Conservation (phyloP, 148 eudicot genomes). For the Silene uniflora region DNA sequence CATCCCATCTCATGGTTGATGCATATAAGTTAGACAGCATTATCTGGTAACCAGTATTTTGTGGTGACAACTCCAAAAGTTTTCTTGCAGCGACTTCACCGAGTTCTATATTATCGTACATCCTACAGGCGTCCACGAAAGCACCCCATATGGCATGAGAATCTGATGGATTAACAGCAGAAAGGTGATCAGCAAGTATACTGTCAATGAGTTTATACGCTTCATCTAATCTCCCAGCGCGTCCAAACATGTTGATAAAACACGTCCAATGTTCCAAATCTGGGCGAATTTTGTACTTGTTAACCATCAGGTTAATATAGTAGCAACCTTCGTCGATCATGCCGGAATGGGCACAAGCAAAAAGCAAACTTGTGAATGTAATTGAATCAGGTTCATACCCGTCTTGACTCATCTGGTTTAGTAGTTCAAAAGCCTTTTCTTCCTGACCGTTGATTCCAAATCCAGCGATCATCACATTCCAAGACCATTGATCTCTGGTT, state of each 20-base stretch:
- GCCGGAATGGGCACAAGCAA: slow-evolving; percentile 39
- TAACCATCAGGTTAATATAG: slow-evolving; percentile 33
- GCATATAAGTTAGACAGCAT: slow-evolving; percentile 40
- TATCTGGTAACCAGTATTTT: slow-evolving; percentile 34
- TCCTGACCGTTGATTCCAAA: slow-evolving; percentile 41
- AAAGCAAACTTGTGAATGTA: slow-evolving; percentile 40
- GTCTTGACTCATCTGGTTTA: slow-evolving; percentile 30
- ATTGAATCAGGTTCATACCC: slow-evolving; percentile 37
- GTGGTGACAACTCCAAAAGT: slow-evolving; percentile 24
- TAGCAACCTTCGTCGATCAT: slow-evolving; percentile 36
- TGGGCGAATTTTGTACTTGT: slow-evolving; percentile 29
- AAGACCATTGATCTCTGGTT: slow-evolving; percentile 37
- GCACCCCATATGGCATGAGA: slow-evolving; percentile 38
- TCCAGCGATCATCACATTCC: slow-evolving; percentile 46
- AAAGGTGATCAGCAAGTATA: slow-evolving; percentile 1
- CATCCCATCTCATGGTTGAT: slow-evolving; percentile 34
- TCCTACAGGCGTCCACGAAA: slow-evolving; percentile 36
- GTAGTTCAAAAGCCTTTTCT: slow-evolving; percentile 32
- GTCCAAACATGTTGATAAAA: slow-evolving; percentile 39
- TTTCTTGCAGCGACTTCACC: slow-evolving; percentile 33
- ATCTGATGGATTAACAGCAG: neutral
- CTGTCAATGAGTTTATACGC: slow-evolving; percentile 28
- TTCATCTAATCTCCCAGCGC: slow-evolving; percentile 38
- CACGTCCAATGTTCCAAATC: slow-evolving; percentile 45
- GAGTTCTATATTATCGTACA: slow-evolving; percentile 32